Conservation (phyloP, 352 stramenopile genomes). For the Phytophthora aleatoria region DNA sequence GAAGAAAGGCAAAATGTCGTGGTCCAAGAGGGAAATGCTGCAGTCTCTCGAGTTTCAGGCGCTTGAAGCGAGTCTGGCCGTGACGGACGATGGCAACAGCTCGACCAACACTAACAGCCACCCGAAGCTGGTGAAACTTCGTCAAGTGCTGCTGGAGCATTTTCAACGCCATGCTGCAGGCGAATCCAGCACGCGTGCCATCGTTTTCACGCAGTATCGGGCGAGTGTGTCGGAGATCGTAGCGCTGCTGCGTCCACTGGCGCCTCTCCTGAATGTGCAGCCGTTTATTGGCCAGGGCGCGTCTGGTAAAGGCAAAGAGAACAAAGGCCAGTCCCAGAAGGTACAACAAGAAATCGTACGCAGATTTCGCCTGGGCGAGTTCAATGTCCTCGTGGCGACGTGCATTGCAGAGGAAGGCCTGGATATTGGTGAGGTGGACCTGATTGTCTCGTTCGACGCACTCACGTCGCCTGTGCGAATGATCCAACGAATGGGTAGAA, state of each 20-base stretch:
- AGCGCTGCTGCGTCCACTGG: constrained; percentile 59
- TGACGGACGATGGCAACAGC: constrained; percentile 14
- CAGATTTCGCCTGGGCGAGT: constrained; percentile 86
- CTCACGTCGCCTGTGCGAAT: constrained; percentile 95
- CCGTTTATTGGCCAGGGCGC: constrained; percentile 94
- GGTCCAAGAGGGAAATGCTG: constrained; percentile 84
- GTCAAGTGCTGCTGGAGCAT: constrained; percentile 86
- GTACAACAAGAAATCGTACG: constrained; percentile 95
- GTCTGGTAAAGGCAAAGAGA: constrained; percentile 82
- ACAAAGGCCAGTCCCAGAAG: constrained; percentile 93
- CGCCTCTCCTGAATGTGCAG: constrained; percentile 87
- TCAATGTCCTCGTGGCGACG: constrained; percentile 94
- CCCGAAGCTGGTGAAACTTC: constrained; percentile 92
- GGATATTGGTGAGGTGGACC: constrained; percentile 95
- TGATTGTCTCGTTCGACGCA: constrained; percentile 95
- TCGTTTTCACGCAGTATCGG: constrained; percentile 98
- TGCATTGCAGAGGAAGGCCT: constrained; percentile 97
- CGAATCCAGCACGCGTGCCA: constrained; percentile 91
- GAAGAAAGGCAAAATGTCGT: constrained; percentile 57
- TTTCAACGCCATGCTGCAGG: constrained; percentile 74
- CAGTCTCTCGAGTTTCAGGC: constrained; percentile 73
- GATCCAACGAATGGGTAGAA: constrained; percentile 96
- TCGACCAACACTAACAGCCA: constrained; percentile 48
- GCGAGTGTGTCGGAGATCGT: constrained; percentile 96
- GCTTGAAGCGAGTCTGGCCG: constrained; percentile 53